Conservation (phyloP, 192 early-diverging fungal species). For the Backusella liffmaniae region DNA sequence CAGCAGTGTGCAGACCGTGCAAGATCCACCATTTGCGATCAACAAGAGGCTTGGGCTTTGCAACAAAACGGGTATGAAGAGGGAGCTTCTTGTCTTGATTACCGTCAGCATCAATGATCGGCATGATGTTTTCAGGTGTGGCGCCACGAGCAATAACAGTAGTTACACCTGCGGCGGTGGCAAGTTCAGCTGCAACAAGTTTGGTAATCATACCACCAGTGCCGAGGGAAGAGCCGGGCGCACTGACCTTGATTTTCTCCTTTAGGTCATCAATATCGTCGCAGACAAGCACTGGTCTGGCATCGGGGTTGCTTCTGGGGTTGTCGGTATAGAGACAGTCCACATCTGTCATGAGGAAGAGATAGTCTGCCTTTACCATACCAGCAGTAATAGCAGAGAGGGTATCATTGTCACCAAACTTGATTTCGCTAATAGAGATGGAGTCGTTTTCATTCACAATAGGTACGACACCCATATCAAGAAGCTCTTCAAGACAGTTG, state of each 20-base stretch:
- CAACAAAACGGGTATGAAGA: slow-evolving; percentile 87
- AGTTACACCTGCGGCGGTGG: slow-evolving; percentile 87
- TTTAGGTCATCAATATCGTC: slow-evolving; percentile 79
- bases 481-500: slow-evolving; percentile 87
- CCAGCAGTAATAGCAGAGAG: slow-evolving; percentile 95
- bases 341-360: slow-evolving; percentile 98
- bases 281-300: slow-evolving; percentile 83
- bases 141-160: slow-evolving; percentile 88
- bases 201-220: slow-evolving; percentile 99
- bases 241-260: slow-evolving; percentile 75
- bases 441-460: slow-evolving; percentile 99
- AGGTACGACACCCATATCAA: slow-evolving; percentile 88
- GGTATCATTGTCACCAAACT: slow-evolving; percentile 99
- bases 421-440: slow-evolving; percentile 86
- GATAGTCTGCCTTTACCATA: slow-evolving; percentile 94
- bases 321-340: slow-evolving; percentile 97
- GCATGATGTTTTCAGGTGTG: slow-evolving; percentile 70
- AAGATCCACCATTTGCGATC: slow-evolving; percentile 99
- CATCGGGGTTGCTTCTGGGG: slow-evolving; percentile 85
- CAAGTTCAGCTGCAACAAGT: slow-evolving; percentile 95
- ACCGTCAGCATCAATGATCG: slow-evolving; percentile 67
- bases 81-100: slow-evolving; percentile 34
- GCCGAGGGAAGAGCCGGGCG: slow-evolving; percentile 86
- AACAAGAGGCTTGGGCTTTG: slow-evolving; percentile 79
- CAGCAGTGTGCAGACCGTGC: slow-evolving; percentile 85